A percentile compares a stretch with the other conserved stretches of the same genome.
Evolutionary conservation across 208 protist genomes (phyloP).

Genomic region (Trypanosoma brucei): DNA sequence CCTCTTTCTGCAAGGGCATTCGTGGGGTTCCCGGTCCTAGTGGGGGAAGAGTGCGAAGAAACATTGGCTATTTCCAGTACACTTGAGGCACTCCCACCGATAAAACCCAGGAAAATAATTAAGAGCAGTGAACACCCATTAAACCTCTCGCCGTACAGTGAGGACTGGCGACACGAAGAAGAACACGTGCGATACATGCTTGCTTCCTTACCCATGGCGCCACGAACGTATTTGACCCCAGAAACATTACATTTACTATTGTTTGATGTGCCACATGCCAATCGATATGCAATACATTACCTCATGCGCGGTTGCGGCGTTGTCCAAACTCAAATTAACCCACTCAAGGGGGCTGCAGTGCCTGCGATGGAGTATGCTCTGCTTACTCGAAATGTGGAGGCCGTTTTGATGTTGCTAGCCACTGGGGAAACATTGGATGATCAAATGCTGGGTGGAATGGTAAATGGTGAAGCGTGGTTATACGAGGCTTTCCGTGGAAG

Average conservation of each 20-base stretch:
- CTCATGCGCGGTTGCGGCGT: constrained; percentile 46
- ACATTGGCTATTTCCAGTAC: not conserved
- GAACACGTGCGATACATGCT: constrained; percentile 43
- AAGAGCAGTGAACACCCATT: not conserved
- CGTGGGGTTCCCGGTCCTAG: not conserved
- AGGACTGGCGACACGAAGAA: constrained; percentile 36
- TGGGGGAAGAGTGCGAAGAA: not conserved
- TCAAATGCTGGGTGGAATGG: constrained; percentile 32
- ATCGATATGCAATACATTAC: constrained; percentile 39
- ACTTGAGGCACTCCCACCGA: not conserved
- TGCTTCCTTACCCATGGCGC: constrained; percentile 38
- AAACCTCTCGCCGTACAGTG: constrained; percentile 43
- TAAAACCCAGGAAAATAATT: not conserved
- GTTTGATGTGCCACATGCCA: constrained; percentile 24
- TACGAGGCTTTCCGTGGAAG: constrained; percentile 30
- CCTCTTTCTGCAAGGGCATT: not conserved
- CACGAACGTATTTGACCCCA: constrained; percentile 48
- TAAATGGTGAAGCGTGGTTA: constrained; percentile 33
- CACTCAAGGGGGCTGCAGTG: constrained; percentile 35
- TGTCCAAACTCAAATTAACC: constrained; percentile 42
- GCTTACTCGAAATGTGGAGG: constrained; percentile 22
- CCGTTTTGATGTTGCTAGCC: constrained; percentile 43
- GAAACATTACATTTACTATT: constrained; percentile 56
- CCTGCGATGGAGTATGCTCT: constrained; percentile 65
- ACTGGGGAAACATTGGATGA: constrained; percentile 52